Evolutionary conservation across 2,329 filamentous ascomycete species (phyloP).

Genomic region (Fusarium verticillioides): DNA sequence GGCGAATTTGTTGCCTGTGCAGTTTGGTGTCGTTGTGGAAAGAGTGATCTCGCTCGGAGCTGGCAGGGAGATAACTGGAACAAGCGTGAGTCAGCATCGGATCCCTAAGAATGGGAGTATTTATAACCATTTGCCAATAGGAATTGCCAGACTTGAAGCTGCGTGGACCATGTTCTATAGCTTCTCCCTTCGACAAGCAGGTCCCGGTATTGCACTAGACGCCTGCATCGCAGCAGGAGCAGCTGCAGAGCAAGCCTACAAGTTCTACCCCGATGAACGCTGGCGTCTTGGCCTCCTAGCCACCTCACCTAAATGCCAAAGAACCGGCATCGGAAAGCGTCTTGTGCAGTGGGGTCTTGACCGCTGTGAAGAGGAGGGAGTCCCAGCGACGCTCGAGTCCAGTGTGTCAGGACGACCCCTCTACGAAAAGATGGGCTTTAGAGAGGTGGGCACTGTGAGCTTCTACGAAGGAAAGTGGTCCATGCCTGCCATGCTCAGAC

Average conservation of each 20-base stretch:
- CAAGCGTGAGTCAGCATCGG: not conserved
- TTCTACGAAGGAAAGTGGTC: not conserved
- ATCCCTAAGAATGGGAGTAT: fast-evolving
- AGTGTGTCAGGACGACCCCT: not conserved
- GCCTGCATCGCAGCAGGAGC: not conserved
- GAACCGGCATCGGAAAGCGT: slow-evolving; percentile 17
- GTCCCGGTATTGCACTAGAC: not conserved
- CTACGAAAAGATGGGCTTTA: slow-evolving; percentile 25
- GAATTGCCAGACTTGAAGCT: not conserved
- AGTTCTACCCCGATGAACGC: slow-evolving; percentile 13
- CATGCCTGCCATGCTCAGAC: slow-evolving; percentile 13
- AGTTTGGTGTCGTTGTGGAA: slow-evolving; percentile 17
- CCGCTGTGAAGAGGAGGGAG: slow-evolving; percentile 18
- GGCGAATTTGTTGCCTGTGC: slow-evolving; percentile 20
- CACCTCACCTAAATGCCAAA: slow-evolving; percentile 15
- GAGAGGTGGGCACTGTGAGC: not conserved
- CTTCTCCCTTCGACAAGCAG: not conserved
- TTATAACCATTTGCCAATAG: fast-evolving
- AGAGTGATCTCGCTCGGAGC: slow-evolving; percentile 19
- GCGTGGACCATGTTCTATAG: not conserved
- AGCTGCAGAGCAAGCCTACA: not conserved
- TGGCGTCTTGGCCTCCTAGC: slow-evolving; percentile 22
- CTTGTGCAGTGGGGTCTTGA: slow-evolving; percentile 26
- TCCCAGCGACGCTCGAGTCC: slow-evolving; percentile 16
- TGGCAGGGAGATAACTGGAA: slow-evolving; percentile 34